phyloP scores from a whole-genome alignment of 768 basidiomycete genomes.

The Rhodotorula taiwanensis region DNA sequence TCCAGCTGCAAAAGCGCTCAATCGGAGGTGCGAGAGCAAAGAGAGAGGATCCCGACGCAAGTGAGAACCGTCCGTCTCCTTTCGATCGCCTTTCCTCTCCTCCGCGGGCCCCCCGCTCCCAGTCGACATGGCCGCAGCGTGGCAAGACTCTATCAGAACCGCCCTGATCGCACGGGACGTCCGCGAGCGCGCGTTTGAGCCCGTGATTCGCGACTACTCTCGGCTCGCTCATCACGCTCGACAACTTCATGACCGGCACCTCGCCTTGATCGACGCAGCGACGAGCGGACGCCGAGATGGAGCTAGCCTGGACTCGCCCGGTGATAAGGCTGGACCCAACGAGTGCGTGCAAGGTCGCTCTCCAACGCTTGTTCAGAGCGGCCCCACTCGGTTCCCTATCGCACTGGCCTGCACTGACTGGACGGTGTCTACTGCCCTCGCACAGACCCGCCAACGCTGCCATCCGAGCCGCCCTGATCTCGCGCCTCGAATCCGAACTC shows the following conservation, averaged over 20 bases:
- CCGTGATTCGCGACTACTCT: slow-evolving; percentile 87
- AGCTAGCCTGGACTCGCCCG: no score
- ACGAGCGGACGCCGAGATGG: slow-evolving; percentile 6
- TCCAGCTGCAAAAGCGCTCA: no score
- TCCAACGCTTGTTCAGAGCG: no score
- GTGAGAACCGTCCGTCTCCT: no score
- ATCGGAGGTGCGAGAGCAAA: no score
- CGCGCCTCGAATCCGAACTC: slow-evolving; percentile 88
- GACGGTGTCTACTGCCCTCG: background rate
- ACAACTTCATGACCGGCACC: slow-evolving; percentile 85
- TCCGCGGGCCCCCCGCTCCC: no score
- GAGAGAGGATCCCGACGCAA: no score
- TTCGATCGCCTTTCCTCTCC: no score
- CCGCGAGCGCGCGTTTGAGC: slow-evolving; percentile 69
- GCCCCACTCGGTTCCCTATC: no score
- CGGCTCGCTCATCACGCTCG: slow-evolving; percentile 87
- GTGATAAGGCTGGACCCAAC: no score
- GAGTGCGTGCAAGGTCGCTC: no score
- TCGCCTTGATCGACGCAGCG: slow-evolving; percentile 74
- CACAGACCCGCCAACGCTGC: slow-evolving; percentile 58
- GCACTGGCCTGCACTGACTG: background rate
- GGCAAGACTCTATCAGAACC: slow-evolving; percentile 38
- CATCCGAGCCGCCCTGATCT: slow-evolving; percentile 73
- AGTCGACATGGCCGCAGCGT: slow-evolving; percentile 19
- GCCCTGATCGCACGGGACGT: slow-evolving; percentile 70